phyloP scores from a whole-genome alignment of 345 rosid species.

The Anacardium occidentale region DNA sequence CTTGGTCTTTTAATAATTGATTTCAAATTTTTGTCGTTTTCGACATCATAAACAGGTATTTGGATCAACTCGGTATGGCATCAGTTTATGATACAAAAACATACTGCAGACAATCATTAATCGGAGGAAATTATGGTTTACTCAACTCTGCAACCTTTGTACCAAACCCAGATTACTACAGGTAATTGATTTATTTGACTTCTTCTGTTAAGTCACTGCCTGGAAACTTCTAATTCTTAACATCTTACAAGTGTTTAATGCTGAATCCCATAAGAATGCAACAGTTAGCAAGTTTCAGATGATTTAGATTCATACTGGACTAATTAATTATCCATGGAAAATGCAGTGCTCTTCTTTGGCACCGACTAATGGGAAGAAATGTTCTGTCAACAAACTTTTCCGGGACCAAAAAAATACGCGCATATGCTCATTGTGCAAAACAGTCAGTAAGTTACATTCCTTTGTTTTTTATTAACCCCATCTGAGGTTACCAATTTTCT shows the following conservation, averaged over 20 bases:
- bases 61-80: slow-evolving; percentile 91
- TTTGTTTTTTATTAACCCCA: not conserved
- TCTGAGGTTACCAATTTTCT: not conserved
- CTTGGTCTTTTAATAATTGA: not conserved
- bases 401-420: slow-evolving; percentile 63
- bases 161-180: slow-evolving; percentile 96
- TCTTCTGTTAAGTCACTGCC: not conserved
- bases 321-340: too few relatives aligned
- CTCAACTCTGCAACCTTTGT: slow-evolving; percentile 69
- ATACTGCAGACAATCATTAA: slow-evolving; percentile 83
- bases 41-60: slow-evolving; percentile 52
- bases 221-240: not conserved
- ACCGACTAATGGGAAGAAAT: slow-evolving; percentile 75
- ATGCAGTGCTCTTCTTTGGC: slow-evolving; percentile 93
- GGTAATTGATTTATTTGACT: slow-evolving; percentile 29
- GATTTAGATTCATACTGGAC: too few relatives aligned
- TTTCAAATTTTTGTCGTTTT: slow-evolving; percentile 13
- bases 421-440: slow-evolving; percentile 83
- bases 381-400: slow-evolving; percentile 61
- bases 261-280: too few relatives aligned
- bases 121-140: slow-evolving; percentile 90
- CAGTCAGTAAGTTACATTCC: slow-evolving; percentile 48
- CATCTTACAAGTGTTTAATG: too few relatives aligned
- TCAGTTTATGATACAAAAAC: slow-evolving; percentile 68
- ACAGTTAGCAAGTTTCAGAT: too few relatives aligned